Conservation (phyloP, 2,329 filamentous ascomycete genomes). For the Simplicillium sp. region DNA sequence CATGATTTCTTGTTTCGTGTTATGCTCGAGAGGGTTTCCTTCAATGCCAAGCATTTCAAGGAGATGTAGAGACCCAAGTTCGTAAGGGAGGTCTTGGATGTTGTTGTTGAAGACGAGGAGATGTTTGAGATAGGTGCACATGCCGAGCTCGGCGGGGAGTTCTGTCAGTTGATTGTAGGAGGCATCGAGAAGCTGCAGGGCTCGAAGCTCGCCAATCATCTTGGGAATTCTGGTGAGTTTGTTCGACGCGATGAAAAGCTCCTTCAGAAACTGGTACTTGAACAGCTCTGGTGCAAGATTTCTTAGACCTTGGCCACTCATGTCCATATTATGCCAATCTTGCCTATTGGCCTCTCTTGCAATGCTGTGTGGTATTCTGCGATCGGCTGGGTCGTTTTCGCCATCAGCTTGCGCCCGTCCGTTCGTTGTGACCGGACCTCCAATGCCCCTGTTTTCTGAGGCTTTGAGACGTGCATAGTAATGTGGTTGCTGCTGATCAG, state of each 20-base stretch:
- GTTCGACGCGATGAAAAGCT: conserved; percentile 91
- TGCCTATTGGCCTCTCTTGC: conserved; percentile 60
- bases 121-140: conserved; percentile 87
- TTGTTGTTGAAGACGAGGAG: conserved; percentile 86
- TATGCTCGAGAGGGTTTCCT: conserved; percentile 74
- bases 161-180: conserved; percentile 79
- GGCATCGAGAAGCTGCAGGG: conserved; percentile 73
- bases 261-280: conserved; percentile 78
- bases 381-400: conserved; percentile 46
- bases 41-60: conserved; percentile 86
- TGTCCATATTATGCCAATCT: conserved; percentile 87
- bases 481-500: conserved; percentile 53
- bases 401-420: conserved; percentile 36
- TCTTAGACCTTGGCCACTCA: conserved; percentile 90
- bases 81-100: conserved; percentile 70
- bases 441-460: conserved; percentile 58
- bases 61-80: conserved; percentile 81
- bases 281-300: conserved; percentile 75
- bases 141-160: conserved; percentile 84
- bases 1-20: conserved; percentile 72
- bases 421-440: conserved; percentile 39
- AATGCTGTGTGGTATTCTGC: conserved; percentile 54
- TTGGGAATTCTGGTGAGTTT: conserved; percentile 73
- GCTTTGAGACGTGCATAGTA: conserved; percentile 67
- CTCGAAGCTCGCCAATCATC: conserved; percentile 72